Conservation (phyloP, 2,329 filamentous ascomycete species). For the Thelonectria blattea region DNA sequence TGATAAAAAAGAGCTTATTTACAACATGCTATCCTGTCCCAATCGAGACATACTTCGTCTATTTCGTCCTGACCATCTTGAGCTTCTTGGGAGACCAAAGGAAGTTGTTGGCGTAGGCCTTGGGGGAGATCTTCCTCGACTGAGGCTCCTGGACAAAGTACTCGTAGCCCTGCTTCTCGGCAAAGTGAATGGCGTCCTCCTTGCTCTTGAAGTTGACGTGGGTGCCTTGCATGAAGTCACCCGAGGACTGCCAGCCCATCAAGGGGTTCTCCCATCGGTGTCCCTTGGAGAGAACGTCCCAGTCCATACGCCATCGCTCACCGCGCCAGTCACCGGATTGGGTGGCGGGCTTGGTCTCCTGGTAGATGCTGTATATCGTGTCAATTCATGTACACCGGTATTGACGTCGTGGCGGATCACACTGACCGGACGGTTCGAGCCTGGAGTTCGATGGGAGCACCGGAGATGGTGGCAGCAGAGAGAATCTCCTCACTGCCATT, state of each 20-base stretch:
- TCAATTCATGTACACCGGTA: conserved; percentile 15
- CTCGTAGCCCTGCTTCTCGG: conserved; percentile 98
- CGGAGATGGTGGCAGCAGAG: conserved; percentile 85
- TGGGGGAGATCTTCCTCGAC: conserved; percentile 81
- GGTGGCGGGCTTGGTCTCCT: conserved; percentile 90
- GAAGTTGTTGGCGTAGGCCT: conserved; percentile 97
- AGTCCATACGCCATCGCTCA: conserved; percentile 96
- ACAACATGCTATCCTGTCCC: conserved; percentile 30
- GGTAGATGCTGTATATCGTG: conserved; percentile 74
- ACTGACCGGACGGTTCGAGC: conserved; percentile 89
- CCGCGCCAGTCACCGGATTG: conserved; percentile 90
- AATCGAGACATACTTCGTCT: conserved; percentile 40
- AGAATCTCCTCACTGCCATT: conserved; percentile 85
- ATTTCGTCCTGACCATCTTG: conserved; percentile 86
- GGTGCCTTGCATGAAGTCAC: conserved; percentile 93
- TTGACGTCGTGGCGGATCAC: not conserved
- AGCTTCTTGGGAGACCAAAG: conserved; percentile 83
- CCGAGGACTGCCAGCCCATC: conserved; percentile 98
- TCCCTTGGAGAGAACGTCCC: conserved; percentile 91
- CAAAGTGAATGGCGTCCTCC: conserved; percentile 93
- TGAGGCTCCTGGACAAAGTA: conserved; percentile 99
- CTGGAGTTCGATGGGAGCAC: conserved; percentile 92
- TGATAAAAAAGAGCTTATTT: conserved; percentile 37
- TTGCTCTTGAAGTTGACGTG: conserved; percentile 89
- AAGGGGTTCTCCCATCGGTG: conserved; percentile 98